Percentiles rank a stretch among this genome's conserved stretches.
Conservation (phyloP, 2,329 filamentous ascomycete genomes). For the Ascochyta clinopodiicola region DNA sequence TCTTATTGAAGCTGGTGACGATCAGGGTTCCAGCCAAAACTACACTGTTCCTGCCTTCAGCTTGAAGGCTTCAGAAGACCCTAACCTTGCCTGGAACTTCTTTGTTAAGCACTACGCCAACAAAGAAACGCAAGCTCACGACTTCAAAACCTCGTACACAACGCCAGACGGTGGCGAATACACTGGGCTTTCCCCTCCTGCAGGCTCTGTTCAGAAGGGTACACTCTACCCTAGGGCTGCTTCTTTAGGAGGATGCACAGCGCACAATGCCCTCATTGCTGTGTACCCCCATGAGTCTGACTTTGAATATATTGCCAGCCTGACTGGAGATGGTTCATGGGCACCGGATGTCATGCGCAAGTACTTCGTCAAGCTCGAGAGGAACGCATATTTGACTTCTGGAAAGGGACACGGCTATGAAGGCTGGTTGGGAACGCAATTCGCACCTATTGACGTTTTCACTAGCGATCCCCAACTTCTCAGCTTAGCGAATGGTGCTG, state of each 20-base stretch:
- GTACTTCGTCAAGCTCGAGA: constrained; percentile 64
- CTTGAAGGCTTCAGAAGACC: constrained; percentile 62
- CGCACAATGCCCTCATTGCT: constrained; percentile 68
- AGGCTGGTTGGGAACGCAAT: constrained; percentile 63
- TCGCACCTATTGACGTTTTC: constrained; percentile 60
- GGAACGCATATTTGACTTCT: constrained; percentile 58
- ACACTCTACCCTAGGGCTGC: constrained; percentile 65
- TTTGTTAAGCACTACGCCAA: constrained; percentile 69
- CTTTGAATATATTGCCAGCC: constrained; percentile 62
- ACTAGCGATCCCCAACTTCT: constrained; percentile 61
- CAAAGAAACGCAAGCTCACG: constrained; percentile 58
- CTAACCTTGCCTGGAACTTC: constrained; percentile 67
- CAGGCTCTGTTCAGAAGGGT: constrained; percentile 59
- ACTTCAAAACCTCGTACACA: constrained; percentile 67
- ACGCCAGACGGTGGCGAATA: constrained; percentile 48
- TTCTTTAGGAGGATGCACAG: constrained; percentile 64
- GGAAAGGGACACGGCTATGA: constrained; percentile 61
- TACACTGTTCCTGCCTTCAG: constrained; percentile 63
- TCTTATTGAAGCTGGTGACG: constrained; percentile 67
- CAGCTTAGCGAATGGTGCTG: constrained; percentile 59
- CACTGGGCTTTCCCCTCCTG: constrained; percentile 60
- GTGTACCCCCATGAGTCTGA: constrained; percentile 66
- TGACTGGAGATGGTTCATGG: constrained; percentile 69
- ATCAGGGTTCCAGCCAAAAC: constrained; percentile 59
- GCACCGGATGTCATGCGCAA: constrained; percentile 63